Conservation (phyloP, 2,329 filamentous ascomycete species). For the Dactylella cylindrospora region DNA sequence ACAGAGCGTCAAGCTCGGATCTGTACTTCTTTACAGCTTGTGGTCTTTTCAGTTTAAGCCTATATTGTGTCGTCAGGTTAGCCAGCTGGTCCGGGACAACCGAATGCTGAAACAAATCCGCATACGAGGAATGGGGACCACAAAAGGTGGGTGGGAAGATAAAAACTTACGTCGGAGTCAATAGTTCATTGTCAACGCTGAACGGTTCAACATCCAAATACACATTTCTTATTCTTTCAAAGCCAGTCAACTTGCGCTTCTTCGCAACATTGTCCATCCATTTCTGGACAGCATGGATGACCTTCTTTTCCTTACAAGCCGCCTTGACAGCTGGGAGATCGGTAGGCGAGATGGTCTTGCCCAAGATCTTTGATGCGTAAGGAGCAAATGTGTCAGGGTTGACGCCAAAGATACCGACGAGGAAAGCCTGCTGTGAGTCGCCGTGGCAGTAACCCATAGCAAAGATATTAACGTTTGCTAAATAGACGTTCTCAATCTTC, state of each 20-base stretch:
- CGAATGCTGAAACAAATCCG: constrained; percentile 44
- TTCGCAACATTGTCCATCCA: constrained; percentile 76
- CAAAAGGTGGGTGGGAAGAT: constrained; percentile 43
- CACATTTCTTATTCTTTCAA: constrained; percentile 76
- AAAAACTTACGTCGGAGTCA: constrained; percentile 68
- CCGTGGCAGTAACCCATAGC: constrained; percentile 84
- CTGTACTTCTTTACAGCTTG: constrained; percentile 66
- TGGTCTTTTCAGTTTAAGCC: constrained; percentile 71
- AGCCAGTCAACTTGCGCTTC: constrained; percentile 87
- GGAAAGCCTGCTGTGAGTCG: constrained; percentile 74
- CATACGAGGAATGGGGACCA: too few relatives aligned
- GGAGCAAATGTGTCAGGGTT: constrained; percentile 80
- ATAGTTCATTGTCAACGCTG: constrained; percentile 84
- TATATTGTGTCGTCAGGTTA: constrained; percentile 50
- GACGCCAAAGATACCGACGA: constrained; percentile 86
- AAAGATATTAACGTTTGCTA: constrained; percentile 76
- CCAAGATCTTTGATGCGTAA: constrained; percentile 76
- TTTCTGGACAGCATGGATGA: constrained; percentile 73
- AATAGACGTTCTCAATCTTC: constrained; percentile 91
- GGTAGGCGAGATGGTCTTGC: constrained; percentile 63
- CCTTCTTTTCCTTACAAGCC: constrained; percentile 67
- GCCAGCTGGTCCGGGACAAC: background rate
- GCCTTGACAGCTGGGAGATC: constrained; percentile 69
- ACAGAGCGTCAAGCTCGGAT: constrained; percentile 62
- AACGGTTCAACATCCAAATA: constrained; percentile 84